A percentile compares a stretch with the other conserved stretches of the same genome.
Evolutionary conservation across 257 asterid genomes (phyloP).

Genomic region (Nicotiana tabacum): DNA sequence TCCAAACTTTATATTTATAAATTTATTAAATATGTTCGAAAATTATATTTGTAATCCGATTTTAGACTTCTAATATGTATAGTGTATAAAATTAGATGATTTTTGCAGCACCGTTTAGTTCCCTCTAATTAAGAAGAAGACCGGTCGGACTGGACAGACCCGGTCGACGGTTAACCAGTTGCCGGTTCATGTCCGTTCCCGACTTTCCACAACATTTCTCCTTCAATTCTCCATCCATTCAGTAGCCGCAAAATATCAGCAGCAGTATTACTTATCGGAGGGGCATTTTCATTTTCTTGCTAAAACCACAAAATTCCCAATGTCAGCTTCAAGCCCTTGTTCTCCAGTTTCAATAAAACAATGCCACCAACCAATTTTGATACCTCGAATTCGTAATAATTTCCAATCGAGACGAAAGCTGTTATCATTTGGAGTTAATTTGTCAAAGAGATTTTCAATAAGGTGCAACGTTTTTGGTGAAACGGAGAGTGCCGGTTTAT

Average conservation of each 20-base stretch:
- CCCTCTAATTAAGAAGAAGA: not conserved
- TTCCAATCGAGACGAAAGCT: slow-evolving; percentile 1
- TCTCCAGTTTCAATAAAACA: slow-evolving; percentile 25
- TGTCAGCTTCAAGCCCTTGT: slow-evolving; percentile 42
- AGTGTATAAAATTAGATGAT: no score
- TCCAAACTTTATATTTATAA: no score
- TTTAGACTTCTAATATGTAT: no score
- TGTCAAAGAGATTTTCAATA: slow-evolving; percentile 15
- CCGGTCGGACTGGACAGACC: not conserved
- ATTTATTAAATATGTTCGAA: no score
- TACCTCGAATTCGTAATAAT: slow-evolving; percentile 7
- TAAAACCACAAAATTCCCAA: not conserved
- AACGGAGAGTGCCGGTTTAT: slow-evolving; percentile 26
- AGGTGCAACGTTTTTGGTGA: slow-evolving; percentile 32
- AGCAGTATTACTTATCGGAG: not conserved
- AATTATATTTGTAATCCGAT: no score
- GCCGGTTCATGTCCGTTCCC: not conserved
- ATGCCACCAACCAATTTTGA: slow-evolving; percentile 15
- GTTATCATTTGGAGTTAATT: slow-evolving; percentile 9
- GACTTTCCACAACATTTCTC: not conserved
- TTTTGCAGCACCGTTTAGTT: no score
- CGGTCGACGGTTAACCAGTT: not conserved
- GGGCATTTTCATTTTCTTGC: not conserved
- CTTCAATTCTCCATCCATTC: not conserved
- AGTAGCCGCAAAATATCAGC: no score